Base-by-base conservation (phyloP, 345 rosid species). In the Microthlaspi erraticum region DNA sequence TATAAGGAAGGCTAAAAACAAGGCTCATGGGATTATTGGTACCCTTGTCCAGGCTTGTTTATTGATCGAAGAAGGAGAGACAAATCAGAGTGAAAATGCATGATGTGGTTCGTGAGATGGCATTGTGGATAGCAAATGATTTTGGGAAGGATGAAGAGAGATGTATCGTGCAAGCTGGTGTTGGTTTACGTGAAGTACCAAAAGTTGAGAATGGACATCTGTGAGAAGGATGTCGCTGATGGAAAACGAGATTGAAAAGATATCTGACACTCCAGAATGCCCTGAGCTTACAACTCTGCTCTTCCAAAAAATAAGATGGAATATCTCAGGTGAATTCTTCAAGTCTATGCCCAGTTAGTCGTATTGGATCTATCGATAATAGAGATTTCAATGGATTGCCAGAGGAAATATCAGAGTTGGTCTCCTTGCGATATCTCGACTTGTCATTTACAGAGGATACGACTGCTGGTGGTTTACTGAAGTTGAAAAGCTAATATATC, bases 311-410 rank as follows among this genome's bases (percentile, higher is more conserved):
- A 50, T 7, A 69, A 79, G 2, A 26, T 0, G 11, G 42, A 74
- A 2, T 5, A 50, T 76, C 5, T 33, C 71, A 8, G 13, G 38
- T 5, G 68, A 52, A 8, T 82, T 73, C 59, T 39, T 79, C 36
- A 8, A 14, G 32, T 77, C 11, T 49, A 79, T 79, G 83, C 61
- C 72, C 4, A 55, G 10, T 20, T 82, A 41, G 51, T 29, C 41
- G 85, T 82, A n/a, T 68, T 77, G 60, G 71, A 79, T 57, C 48
- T 82, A 7, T 79, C 83, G 8, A 0, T 10, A 77, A 79, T 57
- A 0, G 0, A 0, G 2, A 8, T 1, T 8, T 54, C 6, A 7
- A 0, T 1, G 18, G 10, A 7, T 41, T 78, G 3, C 75, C 78
- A 3, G 36, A 46, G 43, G 17, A 66, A 13, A 73, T 73, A 31